Evolutionary conservation across 331 rosid genomes (phyloP).

Genomic region (Rhamnella rubrinervis): DNA sequence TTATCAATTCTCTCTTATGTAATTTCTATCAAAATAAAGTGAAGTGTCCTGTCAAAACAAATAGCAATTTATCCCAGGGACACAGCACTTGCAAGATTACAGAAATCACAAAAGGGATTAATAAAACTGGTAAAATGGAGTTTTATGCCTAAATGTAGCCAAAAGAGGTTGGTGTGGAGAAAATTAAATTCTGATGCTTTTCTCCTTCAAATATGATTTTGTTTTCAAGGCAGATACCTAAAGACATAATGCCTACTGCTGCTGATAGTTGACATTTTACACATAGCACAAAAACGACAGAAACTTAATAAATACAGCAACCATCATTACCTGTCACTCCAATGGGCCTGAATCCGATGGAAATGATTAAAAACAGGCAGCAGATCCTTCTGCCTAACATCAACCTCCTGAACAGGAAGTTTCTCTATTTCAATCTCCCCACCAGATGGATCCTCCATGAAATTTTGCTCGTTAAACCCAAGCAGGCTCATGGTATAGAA

Average conservation of each 20-base stretch:
- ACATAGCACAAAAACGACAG: neutral
- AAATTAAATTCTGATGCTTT: neutral
- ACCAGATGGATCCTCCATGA: constrained; percentile 24
- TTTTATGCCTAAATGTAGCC: neutral
- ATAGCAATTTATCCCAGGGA: neutral
- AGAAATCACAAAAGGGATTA: neutral
- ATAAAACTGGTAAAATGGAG: neutral
- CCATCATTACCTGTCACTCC: constrained; percentile 62
- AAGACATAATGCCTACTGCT: neutral
- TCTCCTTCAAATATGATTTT: too few relatives aligned
- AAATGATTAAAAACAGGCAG: constrained; percentile 73
- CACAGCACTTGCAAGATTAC: neutral
- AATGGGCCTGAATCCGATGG: constrained; percentile 47
- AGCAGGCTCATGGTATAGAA: constrained; percentile 53
- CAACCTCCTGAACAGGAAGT: constrained; percentile 56
- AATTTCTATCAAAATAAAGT: too few relatives aligned
- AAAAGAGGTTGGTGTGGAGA: neutral
- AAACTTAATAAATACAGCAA: neutral
- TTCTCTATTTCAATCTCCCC: constrained; percentile 86
- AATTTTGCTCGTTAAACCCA: constrained; percentile 41
- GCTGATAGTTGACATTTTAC: neutral
- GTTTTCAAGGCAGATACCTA: too few relatives aligned
- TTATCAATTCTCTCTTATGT: too few relatives aligned
- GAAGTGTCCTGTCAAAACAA: too few relatives aligned
- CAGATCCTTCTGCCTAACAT: constrained; percentile 67